Conservation (phyloP, 768 basidiomycete genomes). For the Lepiota brunneoincarnata region DNA sequence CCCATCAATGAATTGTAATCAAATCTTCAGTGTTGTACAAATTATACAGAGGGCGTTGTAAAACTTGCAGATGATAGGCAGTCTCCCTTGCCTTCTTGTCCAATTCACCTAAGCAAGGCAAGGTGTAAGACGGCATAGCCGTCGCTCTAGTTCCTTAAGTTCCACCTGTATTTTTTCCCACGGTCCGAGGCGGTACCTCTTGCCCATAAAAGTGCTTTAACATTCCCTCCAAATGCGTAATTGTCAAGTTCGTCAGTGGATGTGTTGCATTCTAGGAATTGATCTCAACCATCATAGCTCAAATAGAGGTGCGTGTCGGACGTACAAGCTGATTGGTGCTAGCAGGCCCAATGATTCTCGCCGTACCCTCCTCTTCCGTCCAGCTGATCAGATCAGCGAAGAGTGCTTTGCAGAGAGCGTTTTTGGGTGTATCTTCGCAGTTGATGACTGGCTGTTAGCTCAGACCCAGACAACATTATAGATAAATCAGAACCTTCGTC, state of each 20-base stretch:
- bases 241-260: slow-evolving; percentile 33
- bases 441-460: neutral
- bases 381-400: slow-evolving; percentile 27
- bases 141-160: too few relatives aligned
- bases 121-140: too few relatives aligned
- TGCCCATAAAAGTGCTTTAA: slow-evolving; percentile 25
- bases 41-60: too few relatives aligned
- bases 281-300: neutral
- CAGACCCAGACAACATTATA: neutral
- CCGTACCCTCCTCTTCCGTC: slow-evolving; percentile 28
- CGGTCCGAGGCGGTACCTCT: neutral
- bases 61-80: too few relatives aligned
- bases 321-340: slow-evolving; percentile 26
- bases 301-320: neutral
- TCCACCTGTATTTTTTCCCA: neutral
- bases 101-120: too few relatives aligned
- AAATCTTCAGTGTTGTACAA: too few relatives aligned
- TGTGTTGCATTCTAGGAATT: slow-evolving; percentile 30
- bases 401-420: slow-evolving; percentile 19
- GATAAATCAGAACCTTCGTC: slow-evolving; percentile 10
- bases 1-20: too few relatives aligned
- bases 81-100: too few relatives aligned
- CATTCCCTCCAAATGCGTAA: slow-evolving; percentile 32
- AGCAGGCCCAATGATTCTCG: slow-evolving; percentile 4
- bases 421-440: slow-evolving; percentile 15